Conservation (phyloP, 768 basidiomycete genomes). For the Stropharia rugosoannulata region DNA sequence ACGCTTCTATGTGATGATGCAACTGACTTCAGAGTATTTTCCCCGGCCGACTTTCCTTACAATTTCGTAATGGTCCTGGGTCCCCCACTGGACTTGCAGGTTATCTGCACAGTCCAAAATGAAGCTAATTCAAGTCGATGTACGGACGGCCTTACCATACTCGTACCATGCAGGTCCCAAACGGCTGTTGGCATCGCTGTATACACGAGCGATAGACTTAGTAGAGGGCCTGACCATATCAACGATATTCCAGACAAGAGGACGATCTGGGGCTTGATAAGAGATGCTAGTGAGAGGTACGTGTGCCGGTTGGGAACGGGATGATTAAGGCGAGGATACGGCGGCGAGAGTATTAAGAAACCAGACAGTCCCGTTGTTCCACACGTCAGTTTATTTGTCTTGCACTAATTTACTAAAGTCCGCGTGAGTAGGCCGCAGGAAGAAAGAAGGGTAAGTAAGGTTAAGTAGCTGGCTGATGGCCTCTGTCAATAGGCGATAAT, state of each 20-base stretch:
- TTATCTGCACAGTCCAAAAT: slow-evolving; percentile 60
- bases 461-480: no score
- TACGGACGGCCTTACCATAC: slow-evolving; percentile 63
- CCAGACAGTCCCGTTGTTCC: no score
- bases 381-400: no score
- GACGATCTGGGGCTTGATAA: no score
- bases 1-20: neutral
- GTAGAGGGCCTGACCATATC: slow-evolving; percentile 68
- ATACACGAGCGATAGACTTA: slow-evolving; percentile 84
- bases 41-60: slow-evolving; percentile 94
- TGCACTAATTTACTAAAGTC: no score
- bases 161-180: slow-evolving; percentile 93
- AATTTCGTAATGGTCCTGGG: slow-evolving; percentile 97
- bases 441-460: slow-evolving; percentile 9
- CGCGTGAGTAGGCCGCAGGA: no score
- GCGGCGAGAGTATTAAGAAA: no score
- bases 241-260: no score
- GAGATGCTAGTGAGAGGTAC: no score
- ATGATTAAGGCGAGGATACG: no score
- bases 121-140: slow-evolving; percentile 13
- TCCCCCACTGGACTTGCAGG: slow-evolving; percentile 93
- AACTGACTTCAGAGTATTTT: slow-evolving; percentile 87
- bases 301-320: no score
- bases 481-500: neutral
- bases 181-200: slow-evolving; percentile 84